Evolutionary conservation across 2,329 filamentous ascomycete species (phyloP).

Genomic region (Cordyceps militaris): DNA sequence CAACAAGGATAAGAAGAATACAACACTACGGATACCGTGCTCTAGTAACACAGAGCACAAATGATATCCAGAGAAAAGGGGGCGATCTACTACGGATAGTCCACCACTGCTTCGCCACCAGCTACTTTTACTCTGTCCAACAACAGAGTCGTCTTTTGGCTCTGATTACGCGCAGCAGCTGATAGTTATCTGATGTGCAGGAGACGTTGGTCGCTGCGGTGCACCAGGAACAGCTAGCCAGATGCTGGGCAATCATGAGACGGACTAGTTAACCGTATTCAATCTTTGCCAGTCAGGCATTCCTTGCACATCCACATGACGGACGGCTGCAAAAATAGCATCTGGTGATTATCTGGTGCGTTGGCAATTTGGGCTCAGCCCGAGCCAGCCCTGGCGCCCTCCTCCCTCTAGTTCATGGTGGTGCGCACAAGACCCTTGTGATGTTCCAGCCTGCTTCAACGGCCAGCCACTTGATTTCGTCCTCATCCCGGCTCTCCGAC

Average conservation of each 20-base stretch:
- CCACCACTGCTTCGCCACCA: neutral
- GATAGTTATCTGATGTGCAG: slow-evolving; percentile 8
- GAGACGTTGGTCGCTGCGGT: neutral
- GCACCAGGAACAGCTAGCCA: slow-evolving; percentile 8
- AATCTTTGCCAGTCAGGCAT: neutral
- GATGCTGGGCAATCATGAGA: slow-evolving; percentile 8
- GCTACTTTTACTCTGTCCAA: neutral
- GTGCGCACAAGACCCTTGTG: slow-evolving; percentile 1
- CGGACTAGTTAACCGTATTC: neutral
- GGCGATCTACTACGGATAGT: neutral
- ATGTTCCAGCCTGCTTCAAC: neutral
- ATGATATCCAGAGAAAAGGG: neutral
- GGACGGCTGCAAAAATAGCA: slow-evolving; percentile 7
- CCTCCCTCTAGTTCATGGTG: slow-evolving; percentile 1
- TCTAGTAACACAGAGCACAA: neutral
- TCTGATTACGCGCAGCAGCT: neutral
- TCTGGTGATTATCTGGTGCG: slow-evolving; percentile 5
- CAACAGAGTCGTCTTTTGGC: neutral
- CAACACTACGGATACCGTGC: too few species aligned
- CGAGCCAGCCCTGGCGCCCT: neutral
- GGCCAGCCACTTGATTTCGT: slow-evolving; percentile 8
- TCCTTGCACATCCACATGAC: neutral
- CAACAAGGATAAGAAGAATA: too few species aligned
- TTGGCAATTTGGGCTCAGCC: slow-evolving; percentile 4
- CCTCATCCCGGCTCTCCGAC: neutral